Evolutionary conservation across 2,329 filamentous ascomycete species (phyloP).

Genomic region (Fusarium algeriense): DNA sequence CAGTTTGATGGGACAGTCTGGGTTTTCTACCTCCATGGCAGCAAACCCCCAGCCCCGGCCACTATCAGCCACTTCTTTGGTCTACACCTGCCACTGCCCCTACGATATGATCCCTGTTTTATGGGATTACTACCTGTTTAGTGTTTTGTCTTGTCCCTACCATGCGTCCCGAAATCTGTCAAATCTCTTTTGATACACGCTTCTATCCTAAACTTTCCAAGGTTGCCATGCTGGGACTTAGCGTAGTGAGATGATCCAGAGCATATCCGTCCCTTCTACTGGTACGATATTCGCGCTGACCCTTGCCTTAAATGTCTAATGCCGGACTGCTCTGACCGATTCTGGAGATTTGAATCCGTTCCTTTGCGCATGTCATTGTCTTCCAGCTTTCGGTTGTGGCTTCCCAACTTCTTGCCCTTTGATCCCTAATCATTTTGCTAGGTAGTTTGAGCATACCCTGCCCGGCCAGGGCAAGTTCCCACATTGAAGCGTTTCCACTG

Average conservation of each 20-base stretch:
- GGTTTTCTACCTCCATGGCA: constrained; percentile 22
- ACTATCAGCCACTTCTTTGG: constrained; percentile 39
- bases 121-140: constrained; percentile 18
- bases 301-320: constrained; percentile 39
- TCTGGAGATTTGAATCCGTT: constrained; percentile 26
- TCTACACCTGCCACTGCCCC: constrained; percentile 26
- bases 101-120: constrained; percentile 22
- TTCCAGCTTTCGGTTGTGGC: constrained; percentile 26
- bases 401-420: constrained; percentile 18
- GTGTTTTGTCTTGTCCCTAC: constrained; percentile 21
- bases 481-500: constrained; percentile 25
- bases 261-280: constrained; percentile 57
- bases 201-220: constrained; percentile 36
- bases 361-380: constrained; percentile 1
- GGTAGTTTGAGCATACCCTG: constrained; percentile 29
- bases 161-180: constrained; percentile 39
- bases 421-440: constrained; percentile 17
- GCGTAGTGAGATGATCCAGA: constrained; percentile 59
- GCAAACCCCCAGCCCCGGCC: constrained; percentile 15
- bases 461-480: constrained; percentile 24
- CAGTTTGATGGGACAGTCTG: constrained; percentile 31
- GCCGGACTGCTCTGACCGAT: constrained; percentile 33
- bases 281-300: constrained; percentile 39
- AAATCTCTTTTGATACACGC: constrained; percentile 60
- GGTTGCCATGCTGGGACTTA: constrained; percentile 24